Conservation (phyloP, 2,329 filamentous ascomycete genomes). For the Colletotrichum sp. region DNA sequence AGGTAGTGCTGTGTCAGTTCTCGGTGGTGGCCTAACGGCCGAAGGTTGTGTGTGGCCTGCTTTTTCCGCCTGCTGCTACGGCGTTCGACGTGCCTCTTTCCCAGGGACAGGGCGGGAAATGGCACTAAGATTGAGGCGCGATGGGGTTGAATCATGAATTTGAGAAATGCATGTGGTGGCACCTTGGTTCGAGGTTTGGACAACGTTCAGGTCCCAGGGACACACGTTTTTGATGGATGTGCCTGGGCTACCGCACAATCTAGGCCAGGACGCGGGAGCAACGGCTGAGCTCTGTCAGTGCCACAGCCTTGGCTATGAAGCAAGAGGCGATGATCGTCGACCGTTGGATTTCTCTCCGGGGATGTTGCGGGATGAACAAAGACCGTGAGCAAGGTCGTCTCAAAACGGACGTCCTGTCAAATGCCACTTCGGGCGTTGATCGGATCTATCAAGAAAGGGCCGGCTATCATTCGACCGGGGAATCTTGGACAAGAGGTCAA, state of each 20-base stretch:
- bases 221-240: not conserved
- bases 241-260: not conserved
- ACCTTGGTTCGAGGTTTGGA: not conserved
- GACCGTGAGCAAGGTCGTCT: not conserved
- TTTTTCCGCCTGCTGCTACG: not conserved
- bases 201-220: not conserved
- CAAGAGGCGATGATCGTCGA: not conserved
- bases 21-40: constrained; percentile 2
- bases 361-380: constrained; percentile 3
- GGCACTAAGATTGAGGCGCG: not conserved
- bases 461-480: not conserved
- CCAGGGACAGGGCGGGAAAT: not conserved
- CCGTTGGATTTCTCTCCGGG: not conserved
- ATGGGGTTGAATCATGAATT: not conserved
- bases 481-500: not conserved
- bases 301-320: not conserved
- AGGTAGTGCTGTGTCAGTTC: not conserved
- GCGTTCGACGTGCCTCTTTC: not conserved
- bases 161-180: not conserved
- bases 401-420: not conserved
- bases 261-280: not conserved
- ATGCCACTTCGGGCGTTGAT: not conserved
- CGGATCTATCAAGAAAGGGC: not conserved
- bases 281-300: not conserved
- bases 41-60: not conserved